These are phyloP conservation scores for Boletus holoroseus DNA, from an alignment of 1,284 basidiomycete species.

Conservation along the genomic window DNA sequence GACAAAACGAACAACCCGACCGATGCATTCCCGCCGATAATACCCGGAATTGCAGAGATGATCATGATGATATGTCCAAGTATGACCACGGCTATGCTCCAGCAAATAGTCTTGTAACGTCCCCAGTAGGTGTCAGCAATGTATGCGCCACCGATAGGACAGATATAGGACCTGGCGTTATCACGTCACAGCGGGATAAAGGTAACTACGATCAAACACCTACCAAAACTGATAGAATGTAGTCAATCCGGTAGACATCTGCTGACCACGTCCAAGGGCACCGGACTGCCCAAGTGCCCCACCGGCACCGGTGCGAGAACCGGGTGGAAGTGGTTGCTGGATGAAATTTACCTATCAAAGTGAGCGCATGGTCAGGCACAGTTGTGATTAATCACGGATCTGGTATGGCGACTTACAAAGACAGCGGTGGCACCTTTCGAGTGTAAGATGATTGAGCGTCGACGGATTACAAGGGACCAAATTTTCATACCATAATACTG, in stretches of 20 bases:
- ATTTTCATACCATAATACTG: constrained; percentile 36
- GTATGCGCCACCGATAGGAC: constrained; percentile 63
- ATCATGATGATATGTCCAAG: constrained; percentile 74
- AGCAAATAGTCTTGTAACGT: constrained; percentile 67
- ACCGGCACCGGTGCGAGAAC: constrained; percentile 65
- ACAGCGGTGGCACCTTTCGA: constrained; percentile 61
- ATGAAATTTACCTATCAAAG: constrained; percentile 62
- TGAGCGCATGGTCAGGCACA: constrained; percentile 19
- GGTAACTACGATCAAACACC: constrained; percentile 10
- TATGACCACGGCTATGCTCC: constrained; percentile 51
- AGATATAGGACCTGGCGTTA: constrained; percentile 46
- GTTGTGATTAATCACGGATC: neutral
- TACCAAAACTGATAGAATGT: constrained; percentile 63
- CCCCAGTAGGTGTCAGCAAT: constrained; percentile 74
- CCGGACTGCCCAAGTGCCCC: constrained; percentile 55
- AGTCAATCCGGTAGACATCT: constrained; percentile 62
- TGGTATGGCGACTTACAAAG: constrained; percentile 45
- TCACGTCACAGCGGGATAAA: constrained; percentile 21
- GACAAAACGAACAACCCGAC: constrained; percentile 62
- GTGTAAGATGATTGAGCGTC: constrained; percentile 18
- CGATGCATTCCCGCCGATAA: constrained; percentile 56
- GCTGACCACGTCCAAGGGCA: constrained; percentile 63
- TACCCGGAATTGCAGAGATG: constrained; percentile 63
- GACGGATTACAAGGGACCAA: neutral
- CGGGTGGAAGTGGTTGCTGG: constrained; percentile 59